These are phyloP conservation scores for Byssochlamys sp. DNA, from an alignment of 2,329 filamentous ascomycete genomes.

Conservation along the genomic window DNA sequence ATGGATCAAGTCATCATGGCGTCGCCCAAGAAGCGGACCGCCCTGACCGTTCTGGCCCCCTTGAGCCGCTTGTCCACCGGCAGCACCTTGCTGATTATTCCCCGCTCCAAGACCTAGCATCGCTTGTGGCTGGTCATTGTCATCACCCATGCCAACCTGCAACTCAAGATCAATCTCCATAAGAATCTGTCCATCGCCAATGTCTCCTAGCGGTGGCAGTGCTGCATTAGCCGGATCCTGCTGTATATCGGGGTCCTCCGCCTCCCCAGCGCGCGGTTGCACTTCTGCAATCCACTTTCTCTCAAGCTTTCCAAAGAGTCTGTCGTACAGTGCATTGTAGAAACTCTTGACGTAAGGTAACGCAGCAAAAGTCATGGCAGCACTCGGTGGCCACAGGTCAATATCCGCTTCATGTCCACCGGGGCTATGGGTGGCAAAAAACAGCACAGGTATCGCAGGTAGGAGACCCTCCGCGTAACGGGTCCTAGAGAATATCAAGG, in stretches of 20 bases:
- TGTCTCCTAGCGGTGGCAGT: conserved; percentile 18
- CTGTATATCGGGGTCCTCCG: conserved; percentile 22
- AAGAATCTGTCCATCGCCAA: conserved; percentile 33
- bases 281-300: conserved; percentile 54
- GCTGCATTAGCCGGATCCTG: conserved; percentile 24
- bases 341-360: conserved; percentile 56
- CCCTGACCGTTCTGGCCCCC: conserved; percentile 5
- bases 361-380: conserved; percentile 55
- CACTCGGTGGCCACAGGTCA: conserved; percentile 56
- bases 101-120: conserved; percentile 17
- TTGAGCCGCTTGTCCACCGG: background rate
- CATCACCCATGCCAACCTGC: conserved; percentile 40
- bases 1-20: conserved; percentile 42
- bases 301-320: conserved; percentile 49
- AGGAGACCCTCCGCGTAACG: conserved; percentile 54
- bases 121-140: conserved; percentile 29
- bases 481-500: conserved; percentile 59
- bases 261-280: conserved; percentile 45
- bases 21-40: conserved; percentile 25
- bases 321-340: conserved; percentile 55
- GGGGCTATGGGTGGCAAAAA: conserved; percentile 41
- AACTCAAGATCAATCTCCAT: conserved; percentile 44
- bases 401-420: conserved; percentile 39
- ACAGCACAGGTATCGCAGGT: conserved; percentile 52
- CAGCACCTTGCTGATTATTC: conserved; percentile 12